Conservation (phyloP, 371 early-diverging fungal genomes). For the Mortierella polycephala region DNA sequence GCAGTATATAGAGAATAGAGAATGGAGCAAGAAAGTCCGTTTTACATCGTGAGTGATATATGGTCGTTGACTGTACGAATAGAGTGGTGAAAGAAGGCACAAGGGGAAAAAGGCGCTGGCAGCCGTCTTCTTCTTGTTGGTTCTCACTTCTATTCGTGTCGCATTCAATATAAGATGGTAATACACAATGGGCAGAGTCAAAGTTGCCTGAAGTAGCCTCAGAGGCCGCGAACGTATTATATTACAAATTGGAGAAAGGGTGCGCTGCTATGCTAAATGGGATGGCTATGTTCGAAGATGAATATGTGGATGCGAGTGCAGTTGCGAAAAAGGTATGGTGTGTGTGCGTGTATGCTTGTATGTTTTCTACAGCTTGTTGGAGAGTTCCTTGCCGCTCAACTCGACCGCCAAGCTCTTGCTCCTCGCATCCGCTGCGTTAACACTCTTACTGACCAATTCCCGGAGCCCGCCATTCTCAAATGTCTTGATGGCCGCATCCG, state of each 20-base stretch:
- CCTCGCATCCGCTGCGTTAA: constrained; percentile 75
- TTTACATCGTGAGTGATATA: no score
- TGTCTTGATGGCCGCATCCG: constrained; percentile 86
- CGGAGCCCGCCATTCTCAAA: constrained; percentile 75
- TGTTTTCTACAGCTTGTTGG: constrained; percentile 1
- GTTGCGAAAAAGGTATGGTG: background rate
- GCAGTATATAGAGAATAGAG: background rate
- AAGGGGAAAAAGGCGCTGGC: no score
- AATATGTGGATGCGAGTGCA: background rate
- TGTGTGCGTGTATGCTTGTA: background rate
- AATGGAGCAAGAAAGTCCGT: background rate
- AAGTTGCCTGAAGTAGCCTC: no score
- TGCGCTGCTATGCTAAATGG: background rate
- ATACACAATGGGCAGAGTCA: background rate
- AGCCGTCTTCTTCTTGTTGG: no score
- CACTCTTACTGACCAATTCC: constrained; percentile 66
- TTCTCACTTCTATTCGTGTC: background rate
- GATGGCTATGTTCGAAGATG: background rate
- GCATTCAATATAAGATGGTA: background rate
- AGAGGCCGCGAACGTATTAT: background rate
- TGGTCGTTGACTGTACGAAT: no score
- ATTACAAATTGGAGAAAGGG: background rate
- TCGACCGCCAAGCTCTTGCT: constrained; percentile 67
- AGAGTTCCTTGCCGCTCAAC: constrained; percentile 13
- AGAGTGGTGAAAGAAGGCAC: no score